These are phyloP conservation scores for Trametes punicea DNA, from an alignment of 768 basidiomycete species.

Conservation along the genomic window DNA sequence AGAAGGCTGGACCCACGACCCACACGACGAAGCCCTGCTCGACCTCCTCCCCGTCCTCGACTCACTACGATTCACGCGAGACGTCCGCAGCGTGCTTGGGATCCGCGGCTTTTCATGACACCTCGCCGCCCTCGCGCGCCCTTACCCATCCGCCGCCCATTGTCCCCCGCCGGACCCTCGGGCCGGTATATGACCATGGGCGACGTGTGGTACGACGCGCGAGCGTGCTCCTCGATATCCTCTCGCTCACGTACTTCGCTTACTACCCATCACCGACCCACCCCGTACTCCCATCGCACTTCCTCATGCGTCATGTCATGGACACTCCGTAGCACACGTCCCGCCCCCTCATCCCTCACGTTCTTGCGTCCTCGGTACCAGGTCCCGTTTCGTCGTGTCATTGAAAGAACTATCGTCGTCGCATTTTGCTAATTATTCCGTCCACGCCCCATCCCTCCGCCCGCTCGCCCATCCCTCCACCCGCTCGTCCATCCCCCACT, in stretches of 20 bases:
- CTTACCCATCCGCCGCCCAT: not conserved
- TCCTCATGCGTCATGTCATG: too few relatives aligned
- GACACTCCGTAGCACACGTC: too few relatives aligned
- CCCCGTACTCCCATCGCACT: too few relatives aligned
- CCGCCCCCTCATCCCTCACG: not conserved
- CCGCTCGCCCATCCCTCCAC: not conserved
- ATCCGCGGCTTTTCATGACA: slow-evolving; percentile 51
- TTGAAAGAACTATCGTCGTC: slow-evolving; percentile 21
- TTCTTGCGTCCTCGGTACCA: not conserved
- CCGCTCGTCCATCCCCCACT: not conserved
- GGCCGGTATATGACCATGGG: too few relatives aligned
- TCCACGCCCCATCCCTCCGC: slow-evolving; percentile 1
- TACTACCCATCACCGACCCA: not conserved
- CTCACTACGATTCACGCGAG: slow-evolving; percentile 91
- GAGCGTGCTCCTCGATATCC: not conserved
- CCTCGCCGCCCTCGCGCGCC: not conserved
- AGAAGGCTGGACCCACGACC: slow-evolving; percentile 99
- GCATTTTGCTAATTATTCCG: slow-evolving; percentile 20
- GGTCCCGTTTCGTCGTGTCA: slow-evolving; percentile 9
- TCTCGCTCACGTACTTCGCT: not conserved
- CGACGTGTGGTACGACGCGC: not conserved
- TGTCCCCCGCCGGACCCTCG: not conserved
- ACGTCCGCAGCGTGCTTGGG: slow-evolving; percentile 90
- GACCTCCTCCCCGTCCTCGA: slow-evolving; percentile 95
- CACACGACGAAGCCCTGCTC: slow-evolving; percentile 91